A percentile compares a stretch with the other conserved stretches of the same genome.
These are phyloP conservation scores for Antarctomyces pellizariae DNA, from an alignment of 495 filamentous ascomycete species.

Conservation along the genomic window DNA sequence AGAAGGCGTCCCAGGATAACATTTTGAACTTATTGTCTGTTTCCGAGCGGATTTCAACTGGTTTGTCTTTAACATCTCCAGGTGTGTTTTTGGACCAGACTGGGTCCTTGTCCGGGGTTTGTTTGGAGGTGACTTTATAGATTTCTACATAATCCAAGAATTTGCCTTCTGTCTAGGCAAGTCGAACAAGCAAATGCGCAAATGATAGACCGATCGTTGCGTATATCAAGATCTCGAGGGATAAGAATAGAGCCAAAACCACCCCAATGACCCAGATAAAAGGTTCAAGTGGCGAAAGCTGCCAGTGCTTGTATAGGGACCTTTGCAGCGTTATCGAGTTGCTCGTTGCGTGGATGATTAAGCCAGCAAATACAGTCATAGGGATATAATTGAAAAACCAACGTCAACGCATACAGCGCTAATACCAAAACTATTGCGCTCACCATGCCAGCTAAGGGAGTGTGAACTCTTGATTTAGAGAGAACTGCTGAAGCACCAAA, in stretches of 20 bases:
- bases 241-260: constrained; percentile 24
- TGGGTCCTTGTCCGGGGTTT: constrained; percentile 3
- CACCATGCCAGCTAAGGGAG: constrained; percentile 26
- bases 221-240: constrained; percentile 29
- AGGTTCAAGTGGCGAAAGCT: constrained; percentile 24
- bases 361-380: constrained; percentile 17
- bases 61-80: constrained; percentile 3
- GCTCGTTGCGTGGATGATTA: constrained; percentile 29
- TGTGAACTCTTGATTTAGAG: constrained; percentile 29
- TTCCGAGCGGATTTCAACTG: background rate
- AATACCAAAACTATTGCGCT: constrained; percentile 27
- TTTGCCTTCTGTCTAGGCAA: constrained; percentile 21
- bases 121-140: constrained; percentile 4
- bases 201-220: constrained; percentile 20
- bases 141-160: constrained; percentile 16
- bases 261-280: constrained; percentile 28
- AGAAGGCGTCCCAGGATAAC: constrained; percentile 16
- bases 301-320: constrained; percentile 26
- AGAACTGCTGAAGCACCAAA: constrained; percentile 26
- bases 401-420: constrained; percentile 26
- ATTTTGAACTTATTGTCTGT: constrained; percentile 1
- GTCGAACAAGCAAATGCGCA: constrained; percentile 21
- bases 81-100: constrained; percentile 3
- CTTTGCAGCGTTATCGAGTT: constrained; percentile 25
- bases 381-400: constrained; percentile 29